These are phyloP conservation scores for Favolaschia claudopus DNA, from an alignment of 768 basidiomycete species.

Conservation along the genomic window DNA sequence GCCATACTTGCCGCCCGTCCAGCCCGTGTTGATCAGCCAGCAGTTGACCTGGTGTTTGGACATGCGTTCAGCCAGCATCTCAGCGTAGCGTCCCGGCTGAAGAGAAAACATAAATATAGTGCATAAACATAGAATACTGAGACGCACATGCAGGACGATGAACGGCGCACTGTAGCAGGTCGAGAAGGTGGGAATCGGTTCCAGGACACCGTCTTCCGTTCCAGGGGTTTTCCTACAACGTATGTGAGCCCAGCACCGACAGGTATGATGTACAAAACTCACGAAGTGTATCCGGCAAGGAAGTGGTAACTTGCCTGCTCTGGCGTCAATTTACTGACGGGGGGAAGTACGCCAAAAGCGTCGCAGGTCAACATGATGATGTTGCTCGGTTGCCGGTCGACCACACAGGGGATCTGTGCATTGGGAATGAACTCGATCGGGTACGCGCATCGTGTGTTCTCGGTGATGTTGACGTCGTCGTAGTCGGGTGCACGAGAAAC, in stretches of 20 bases:
- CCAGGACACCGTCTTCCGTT: slow-evolving; percentile 96
- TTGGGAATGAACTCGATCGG: slow-evolving; percentile 98
- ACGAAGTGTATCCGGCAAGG: slow-evolving; percentile 96
- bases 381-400: slow-evolving; percentile 88
- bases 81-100: slow-evolving; percentile 92
- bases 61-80: slow-evolving; percentile 98
- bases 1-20: slow-evolving; percentile 95
- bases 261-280: slow-evolving; percentile 36
- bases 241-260: slow-evolving; percentile 27
- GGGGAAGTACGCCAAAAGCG: slow-evolving; percentile 97
- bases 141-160: slow-evolving; percentile 90
- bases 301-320: slow-evolving; percentile 98
- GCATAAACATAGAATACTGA: not conserved
- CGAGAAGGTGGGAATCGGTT: slow-evolving; percentile 98
- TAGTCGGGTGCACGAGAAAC: slow-evolving; percentile 86
- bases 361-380: slow-evolving; percentile 99
- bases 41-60: slow-evolving; percentile 86
- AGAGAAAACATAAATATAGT: slow-evolving; percentile 1
- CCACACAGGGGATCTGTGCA: slow-evolving; percentile 91
- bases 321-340: slow-evolving; percentile 89
- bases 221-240: slow-evolving; percentile 91
- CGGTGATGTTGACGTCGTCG: slow-evolving; percentile 95
- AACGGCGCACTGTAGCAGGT: slow-evolving; percentile 99
- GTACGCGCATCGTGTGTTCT: slow-evolving; percentile 99
- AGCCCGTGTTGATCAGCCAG: slow-evolving; percentile 99